Conservation (phyloP, 106 monocot genomes). For the Cymbidium sinense region DNA sequence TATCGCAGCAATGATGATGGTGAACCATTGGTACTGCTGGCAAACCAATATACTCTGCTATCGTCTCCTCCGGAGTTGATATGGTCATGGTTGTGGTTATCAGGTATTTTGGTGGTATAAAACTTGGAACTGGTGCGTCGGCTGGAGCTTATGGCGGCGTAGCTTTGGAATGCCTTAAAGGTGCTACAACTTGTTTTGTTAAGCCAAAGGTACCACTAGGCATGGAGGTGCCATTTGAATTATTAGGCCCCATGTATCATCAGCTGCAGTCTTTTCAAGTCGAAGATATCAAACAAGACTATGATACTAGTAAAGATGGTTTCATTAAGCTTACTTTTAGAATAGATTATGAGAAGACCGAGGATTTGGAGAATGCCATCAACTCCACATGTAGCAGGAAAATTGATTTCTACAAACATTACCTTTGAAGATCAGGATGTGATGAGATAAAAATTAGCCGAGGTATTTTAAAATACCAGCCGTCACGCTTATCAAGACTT, state of each 20-base stretch:
- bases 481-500: too few species aligned
- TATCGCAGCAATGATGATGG: slow-evolving; percentile 90
- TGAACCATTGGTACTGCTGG: slow-evolving; percentile 92
- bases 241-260: slow-evolving; percentile 78
- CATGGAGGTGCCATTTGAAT: slow-evolving; percentile 81
- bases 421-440: too few species aligned
- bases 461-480: too few species aligned
- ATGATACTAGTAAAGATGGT: slow-evolving; percentile 86
- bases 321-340: slow-evolving; percentile 64
- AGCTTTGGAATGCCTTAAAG: slow-evolving; percentile 84
- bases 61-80: slow-evolving; percentile 77
- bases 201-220: slow-evolving; percentile 87
- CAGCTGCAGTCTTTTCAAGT: slow-evolving; percentile 84
- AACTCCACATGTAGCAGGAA: slow-evolving; percentile 59
- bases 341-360: slow-evolving; percentile 72
- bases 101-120: slow-evolving; percentile 97
- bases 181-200: slow-evolving; percentile 55
- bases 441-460: too few species aligned
- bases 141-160: slow-evolving; percentile 92
- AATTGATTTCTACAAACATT: slow-evolving; percentile 51
- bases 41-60: slow-evolving; percentile 89
- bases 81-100: slow-evolving; percentile 98
- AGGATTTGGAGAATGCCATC: slow-evolving; percentile 55
- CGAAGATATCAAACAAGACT: slow-evolving; percentile 79
- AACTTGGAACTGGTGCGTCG: slow-evolving; percentile 89